phyloP scores from a whole-genome alignment of 768 basidiomycete species.

The Calvatia gigantea region DNA sequence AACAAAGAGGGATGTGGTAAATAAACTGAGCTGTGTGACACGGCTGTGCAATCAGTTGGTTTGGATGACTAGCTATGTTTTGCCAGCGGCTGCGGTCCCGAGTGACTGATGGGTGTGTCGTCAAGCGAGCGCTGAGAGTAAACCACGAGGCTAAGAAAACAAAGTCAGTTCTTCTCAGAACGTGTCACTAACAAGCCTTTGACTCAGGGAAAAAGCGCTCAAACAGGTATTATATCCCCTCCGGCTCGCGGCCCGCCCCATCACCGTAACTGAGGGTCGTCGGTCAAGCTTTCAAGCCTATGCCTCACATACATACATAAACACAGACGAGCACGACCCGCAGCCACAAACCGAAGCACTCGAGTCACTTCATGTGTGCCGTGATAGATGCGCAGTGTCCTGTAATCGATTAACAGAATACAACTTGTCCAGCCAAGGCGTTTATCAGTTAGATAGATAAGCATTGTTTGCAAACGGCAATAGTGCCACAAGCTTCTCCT shows the following conservation, averaged over 20 bases:
- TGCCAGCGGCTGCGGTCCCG: constrained; percentile 2
- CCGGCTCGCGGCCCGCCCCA: background rate
- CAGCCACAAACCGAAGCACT: too few species aligned
- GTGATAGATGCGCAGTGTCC: too few species aligned
- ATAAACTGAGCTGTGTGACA: background rate
- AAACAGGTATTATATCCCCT: background rate
- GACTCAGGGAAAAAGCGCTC: constrained; percentile 9
- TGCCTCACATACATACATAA: too few species aligned
- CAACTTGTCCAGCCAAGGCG: too few species aligned
- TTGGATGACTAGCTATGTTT: background rate
- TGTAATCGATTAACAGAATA: too few species aligned
- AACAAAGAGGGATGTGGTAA: background rate
- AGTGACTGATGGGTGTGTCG: constrained; percentile 4
- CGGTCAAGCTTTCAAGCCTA: background rate
- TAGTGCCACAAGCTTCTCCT: too few species aligned
- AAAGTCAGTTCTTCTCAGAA: constrained; percentile 10
- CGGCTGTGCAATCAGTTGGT: background rate
- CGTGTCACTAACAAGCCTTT: background rate
- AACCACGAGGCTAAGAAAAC: background rate
- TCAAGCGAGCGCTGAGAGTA: background rate
- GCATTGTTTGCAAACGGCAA: too few species aligned
- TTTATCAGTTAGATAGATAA: too few species aligned
- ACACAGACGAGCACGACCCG: too few species aligned
- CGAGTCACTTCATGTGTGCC: too few species aligned
- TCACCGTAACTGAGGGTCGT: background rate